A percentile compares a stretch with the other conserved stretches of the same genome.
Evolutionary conservation across 1,139 yeast species (phyloP).

Genomic region (Candida sp.): DNA sequence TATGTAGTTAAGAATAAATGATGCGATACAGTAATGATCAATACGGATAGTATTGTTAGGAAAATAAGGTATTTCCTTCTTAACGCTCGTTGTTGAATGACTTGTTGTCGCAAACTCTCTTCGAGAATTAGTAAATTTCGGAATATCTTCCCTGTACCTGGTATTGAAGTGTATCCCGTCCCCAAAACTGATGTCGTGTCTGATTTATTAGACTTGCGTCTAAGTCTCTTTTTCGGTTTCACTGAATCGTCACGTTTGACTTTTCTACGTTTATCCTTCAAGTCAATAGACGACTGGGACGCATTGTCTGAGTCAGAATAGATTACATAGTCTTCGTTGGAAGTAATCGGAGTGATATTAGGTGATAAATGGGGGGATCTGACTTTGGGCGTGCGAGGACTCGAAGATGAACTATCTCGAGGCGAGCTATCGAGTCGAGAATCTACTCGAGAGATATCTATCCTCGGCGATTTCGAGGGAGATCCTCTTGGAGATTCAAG

Average conservation of each 20-base stretch:
- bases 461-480: not conserved
- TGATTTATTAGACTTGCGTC: constrained; percentile 29
- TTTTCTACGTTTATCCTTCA: constrained; percentile 7
- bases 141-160: constrained; percentile 71
- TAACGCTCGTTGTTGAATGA: constrained; percentile 63
- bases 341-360: constrained; percentile 20
- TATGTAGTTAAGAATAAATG: constrained; percentile 29
- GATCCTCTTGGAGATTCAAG: not conserved
- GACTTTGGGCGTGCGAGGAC: constrained; percentile 11
- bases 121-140: constrained; percentile 80
- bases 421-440: no score
- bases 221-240: constrained; percentile 20
- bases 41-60: constrained; percentile 48
- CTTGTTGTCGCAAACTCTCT: constrained; percentile 80
- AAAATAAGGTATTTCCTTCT: constrained; percentile 75
- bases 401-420: constrained; percentile 1
- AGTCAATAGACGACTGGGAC: constrained; percentile 30
- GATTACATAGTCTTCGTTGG: constrained; percentile 31
- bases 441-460: not conserved
- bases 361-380: constrained; percentile 22
- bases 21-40: constrained; percentile 40
- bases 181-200: constrained; percentile 26
- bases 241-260: constrained; percentile 1
- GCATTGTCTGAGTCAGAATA: constrained; percentile 40
- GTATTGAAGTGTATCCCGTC: constrained; percentile 41